phyloP scores from a whole-genome alignment of 2,329 filamentous ascomycete genomes.

The Microsporum canis region DNA sequence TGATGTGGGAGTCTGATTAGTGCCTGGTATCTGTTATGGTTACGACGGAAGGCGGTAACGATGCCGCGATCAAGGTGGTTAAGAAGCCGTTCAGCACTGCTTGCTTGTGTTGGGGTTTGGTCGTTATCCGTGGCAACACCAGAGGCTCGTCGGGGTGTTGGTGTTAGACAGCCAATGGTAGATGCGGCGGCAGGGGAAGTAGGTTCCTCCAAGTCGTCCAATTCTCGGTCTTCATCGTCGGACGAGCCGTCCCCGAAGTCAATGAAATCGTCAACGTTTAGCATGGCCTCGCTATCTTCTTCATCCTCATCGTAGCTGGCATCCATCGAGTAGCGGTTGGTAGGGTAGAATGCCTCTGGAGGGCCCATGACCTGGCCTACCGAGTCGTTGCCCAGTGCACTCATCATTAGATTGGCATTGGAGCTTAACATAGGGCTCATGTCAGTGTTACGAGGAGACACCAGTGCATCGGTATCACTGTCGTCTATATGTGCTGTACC shows the following conservation, averaged over 20 bases:
- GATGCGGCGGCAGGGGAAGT: constrained; percentile 38
- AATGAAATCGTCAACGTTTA: constrained; percentile 61
- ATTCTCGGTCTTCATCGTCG: constrained; percentile 40
- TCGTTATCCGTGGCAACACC: constrained; percentile 13
- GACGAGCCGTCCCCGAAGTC: constrained; percentile 51
- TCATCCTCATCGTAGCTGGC: constrained; percentile 49
- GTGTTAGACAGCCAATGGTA: constrained; percentile 27
- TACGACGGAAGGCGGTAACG: constrained; percentile 65
- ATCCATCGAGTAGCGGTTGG: constrained; percentile 43
- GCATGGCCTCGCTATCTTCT: constrained; percentile 51
- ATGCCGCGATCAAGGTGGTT: constrained; percentile 58
- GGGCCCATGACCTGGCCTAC: constrained; percentile 58
- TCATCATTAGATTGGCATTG: constrained; percentile 66
- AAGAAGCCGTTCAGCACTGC: constrained; percentile 43
- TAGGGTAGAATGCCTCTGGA: constrained; percentile 64
- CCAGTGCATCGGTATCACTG: constrained; percentile 35
- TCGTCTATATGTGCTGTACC: constrained; percentile 34
- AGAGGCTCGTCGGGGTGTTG: constrained; percentile 26
- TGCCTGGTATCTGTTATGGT: constrained; percentile 41
- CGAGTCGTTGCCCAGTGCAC: constrained; percentile 48
- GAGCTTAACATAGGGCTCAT: constrained; percentile 51
- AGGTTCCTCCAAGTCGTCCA: constrained; percentile 39
- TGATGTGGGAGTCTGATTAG: constrained; percentile 39
- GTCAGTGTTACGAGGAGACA: constrained; percentile 25
- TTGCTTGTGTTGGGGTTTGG: constrained; percentile 11